Base-by-base conservation (phyloP, 2,329 filamentous ascomycete genomes). In the Paecilomyces variotii region DNA sequence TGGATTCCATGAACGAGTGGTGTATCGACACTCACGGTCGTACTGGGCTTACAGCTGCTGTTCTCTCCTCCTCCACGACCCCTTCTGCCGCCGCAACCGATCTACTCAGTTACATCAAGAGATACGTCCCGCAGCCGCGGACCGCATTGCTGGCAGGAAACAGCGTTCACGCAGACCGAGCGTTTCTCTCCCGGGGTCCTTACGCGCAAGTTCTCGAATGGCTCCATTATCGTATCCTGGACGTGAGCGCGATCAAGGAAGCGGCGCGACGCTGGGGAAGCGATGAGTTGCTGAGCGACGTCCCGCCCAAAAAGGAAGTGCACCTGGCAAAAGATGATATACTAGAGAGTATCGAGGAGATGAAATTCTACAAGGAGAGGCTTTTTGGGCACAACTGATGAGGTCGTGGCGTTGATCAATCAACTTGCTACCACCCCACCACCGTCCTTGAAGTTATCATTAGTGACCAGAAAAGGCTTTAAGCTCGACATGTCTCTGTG, bases 231-330 rank as follows among this genome's bases (percentile, higher is more conserved):
- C 85, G 94, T 14, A 89, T 99, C 62, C 77, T 97, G 54, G 94
- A 99, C 72, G 91, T 97, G 57, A 97, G 91, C 74, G 84, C 86
- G 53, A 84, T 97, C 69, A 97, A 97, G 77, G 94, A 99, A 78
- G 92, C 90, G 25, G 89, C 87, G 19, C 84, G 85, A 63, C 82
- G 93, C 53, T 99, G 94, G 93, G 87, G 85, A 51, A 80, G 81
- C 1, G 72, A 79, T n/a, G 79, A 83, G 6, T 72, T 89, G 7
- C 69, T 89, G 61, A 77, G 78, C 57, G 78, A 79, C 52, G 85
- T 84, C 28, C 92, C 93, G 11, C 74, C 70, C 62, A 97, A 97
- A 79, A 83, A 83, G 70, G 85, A 84, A 39, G 78, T 86, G 56
- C 94, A 99, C 77, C 85, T 93, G 74, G 94, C 94, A 0, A 86